Conservation (phyloP, 139 green algal genomes). For the Pleodorina starrii region DNA sequence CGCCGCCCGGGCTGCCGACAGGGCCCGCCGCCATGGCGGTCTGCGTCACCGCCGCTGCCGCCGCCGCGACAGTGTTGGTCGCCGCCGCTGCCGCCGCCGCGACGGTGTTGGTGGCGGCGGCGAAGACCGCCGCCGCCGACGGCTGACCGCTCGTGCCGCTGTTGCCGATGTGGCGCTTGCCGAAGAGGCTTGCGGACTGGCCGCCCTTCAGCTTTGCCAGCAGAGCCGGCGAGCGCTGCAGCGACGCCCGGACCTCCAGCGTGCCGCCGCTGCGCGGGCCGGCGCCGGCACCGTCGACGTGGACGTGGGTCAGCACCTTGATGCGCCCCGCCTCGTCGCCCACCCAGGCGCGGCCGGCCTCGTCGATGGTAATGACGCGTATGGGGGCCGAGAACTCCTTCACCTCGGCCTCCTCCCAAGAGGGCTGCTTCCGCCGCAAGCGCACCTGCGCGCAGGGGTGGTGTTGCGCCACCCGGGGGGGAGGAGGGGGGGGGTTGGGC, state of each 20-base stretch:
- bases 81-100: not conserved
- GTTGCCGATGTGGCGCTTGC: constrained; percentile 27
- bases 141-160: not conserved
- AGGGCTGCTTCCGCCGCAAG: constrained; percentile 45
- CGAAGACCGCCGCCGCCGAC: constrained; percentile 6
- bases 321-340: constrained; percentile 54
- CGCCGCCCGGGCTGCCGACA: not conserved
- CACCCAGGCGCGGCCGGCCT: constrained; percentile 50
- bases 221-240: constrained; percentile 43
- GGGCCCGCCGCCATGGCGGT: not conserved
- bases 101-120: no score
- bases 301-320: no score
- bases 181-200: not conserved
- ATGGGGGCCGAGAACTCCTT: constrained; percentile 52
- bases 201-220: constrained; percentile 19
- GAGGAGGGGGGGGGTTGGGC: no score
- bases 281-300: no score
- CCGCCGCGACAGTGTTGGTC: not conserved
- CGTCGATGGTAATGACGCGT: constrained; percentile 56
- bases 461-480: no score
- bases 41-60: not conserved
- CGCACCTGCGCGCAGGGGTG: no score
- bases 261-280: no score
- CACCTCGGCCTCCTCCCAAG: constrained; percentile 53
- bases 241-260: constrained; percentile 38